Conservation (phyloP, 2,329 filamentous ascomycete genomes). For the Xylaria sp. region DNA sequence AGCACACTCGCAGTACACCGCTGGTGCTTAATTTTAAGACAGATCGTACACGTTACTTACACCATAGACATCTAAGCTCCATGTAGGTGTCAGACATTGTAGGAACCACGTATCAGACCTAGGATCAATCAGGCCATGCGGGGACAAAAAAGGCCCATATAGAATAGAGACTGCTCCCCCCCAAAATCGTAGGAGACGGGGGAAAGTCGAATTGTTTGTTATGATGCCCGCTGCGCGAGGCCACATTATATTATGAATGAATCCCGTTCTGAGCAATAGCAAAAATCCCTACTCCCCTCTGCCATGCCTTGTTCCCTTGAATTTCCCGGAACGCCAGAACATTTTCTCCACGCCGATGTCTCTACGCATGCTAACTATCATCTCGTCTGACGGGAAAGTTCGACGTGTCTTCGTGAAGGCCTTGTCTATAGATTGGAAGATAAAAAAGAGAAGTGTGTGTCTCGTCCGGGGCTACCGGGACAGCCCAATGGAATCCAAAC, state of each 20-base stretch:
- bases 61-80: background rate
- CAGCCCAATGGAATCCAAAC: conserved; percentile 59
- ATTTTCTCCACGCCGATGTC: conserved; percentile 13
- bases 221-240: background rate
- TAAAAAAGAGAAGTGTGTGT: background rate
- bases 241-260: conserved; percentile 16
- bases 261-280: conserved; percentile 11
- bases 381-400: background rate
- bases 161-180: background rate
- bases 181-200: background rate
- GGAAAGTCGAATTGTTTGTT: background rate
- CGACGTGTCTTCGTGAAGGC: conserved; percentile 3
- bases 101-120: background rate
- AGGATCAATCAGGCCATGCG: background rate
- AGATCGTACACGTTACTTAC: background rate
- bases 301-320: conserved; percentile 15
- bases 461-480: conserved; percentile 39
- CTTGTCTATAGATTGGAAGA: conserved; percentile 21
- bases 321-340: conserved; percentile 33
- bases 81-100: background rate
- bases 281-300: background rate
- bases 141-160: background rate
- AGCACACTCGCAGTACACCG: background rate
- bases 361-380: conserved; percentile 9
- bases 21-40: background rate